These are phyloP conservation scores for Letharia lupina DNA, from an alignment of 495 filamentous ascomycete species.

Conservation along the genomic window DNA sequence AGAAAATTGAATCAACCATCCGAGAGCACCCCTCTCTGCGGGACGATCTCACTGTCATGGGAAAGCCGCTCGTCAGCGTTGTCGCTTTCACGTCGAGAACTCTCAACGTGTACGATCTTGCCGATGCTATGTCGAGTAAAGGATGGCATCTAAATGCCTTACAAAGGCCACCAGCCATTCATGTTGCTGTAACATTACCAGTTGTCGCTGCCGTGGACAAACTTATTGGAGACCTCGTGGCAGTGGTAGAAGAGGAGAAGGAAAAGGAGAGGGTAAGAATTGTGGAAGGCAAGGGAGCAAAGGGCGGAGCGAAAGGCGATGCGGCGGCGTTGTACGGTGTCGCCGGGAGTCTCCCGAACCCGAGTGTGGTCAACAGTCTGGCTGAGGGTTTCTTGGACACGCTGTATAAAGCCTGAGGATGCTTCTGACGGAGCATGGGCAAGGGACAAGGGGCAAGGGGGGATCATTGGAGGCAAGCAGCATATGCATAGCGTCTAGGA, in stretches of 20 bases:
- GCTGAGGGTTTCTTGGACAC: slow-evolving; percentile 90
- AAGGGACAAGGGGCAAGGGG: not conserved
- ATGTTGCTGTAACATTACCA: slow-evolving; percentile 89
- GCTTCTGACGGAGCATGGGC: not conserved
- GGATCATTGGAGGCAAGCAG: not conserved
- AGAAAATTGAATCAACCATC: slow-evolving; percentile 74
- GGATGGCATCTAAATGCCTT: slow-evolving; percentile 97
- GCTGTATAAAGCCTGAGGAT: slow-evolving; percentile 76
- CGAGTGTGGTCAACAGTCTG: slow-evolving; percentile 84
- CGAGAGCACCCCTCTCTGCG: slow-evolving; percentile 53
- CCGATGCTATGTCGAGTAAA: slow-evolving; percentile 67
- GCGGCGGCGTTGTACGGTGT: slow-evolving; percentile 89
- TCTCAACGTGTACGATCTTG: slow-evolving; percentile 80
- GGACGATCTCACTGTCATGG: slow-evolving; percentile 68
- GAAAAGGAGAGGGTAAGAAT: slow-evolving; percentile 52
- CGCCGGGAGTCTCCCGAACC: slow-evolving; percentile 88
- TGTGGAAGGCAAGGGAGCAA: slow-evolving; percentile 66
- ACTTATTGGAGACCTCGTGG: slow-evolving; percentile 68
- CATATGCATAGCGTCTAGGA: slow-evolving; percentile 13
- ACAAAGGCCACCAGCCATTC: slow-evolving; percentile 86
- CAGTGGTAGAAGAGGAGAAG: slow-evolving; percentile 68
- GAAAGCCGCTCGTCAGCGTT: slow-evolving; percentile 80
- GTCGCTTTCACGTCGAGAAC: slow-evolving; percentile 73
- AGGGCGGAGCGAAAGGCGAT: slow-evolving; percentile 57
- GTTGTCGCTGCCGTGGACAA: slow-evolving; percentile 70